Base-by-base conservation (phyloP, 768 basidiomycete species). In the Dioszegia hungarica region DNA sequence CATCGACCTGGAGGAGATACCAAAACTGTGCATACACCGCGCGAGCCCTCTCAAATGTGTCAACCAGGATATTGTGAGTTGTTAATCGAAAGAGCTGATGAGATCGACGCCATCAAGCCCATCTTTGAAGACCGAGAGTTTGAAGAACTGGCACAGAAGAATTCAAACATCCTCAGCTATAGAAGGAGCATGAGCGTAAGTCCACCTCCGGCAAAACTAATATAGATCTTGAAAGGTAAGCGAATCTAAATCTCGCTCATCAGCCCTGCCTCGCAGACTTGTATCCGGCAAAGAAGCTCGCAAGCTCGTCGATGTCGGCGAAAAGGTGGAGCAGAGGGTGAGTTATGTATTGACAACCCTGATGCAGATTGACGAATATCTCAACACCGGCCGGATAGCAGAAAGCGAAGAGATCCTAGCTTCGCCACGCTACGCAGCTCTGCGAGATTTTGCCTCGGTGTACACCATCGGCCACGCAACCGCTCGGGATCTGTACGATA, bases 21-120 rank as follows among this genome's bases (percentile, higher is more conserved):
- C 72, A 2, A 58, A 62, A 47, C 40, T 57, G 5, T 68, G 70
- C 45, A 59, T 72, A 1, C 48, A 61, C 33, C 51, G 74, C 11
- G 59, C 67, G 28, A 67, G 67, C 62, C 74, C 74, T 1, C 51
- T 75, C 15, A 49, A 62, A 2, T 74, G 74, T 53, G 51, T 69
- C n/a, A 75, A 75, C 54, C 72, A 75, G 40, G 73, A 75, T 62
- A 73, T 75, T 11, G 74, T 74, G 36, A 62, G 74, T 65, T 19
- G 3, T 15, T 29, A 37, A 14, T 33, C n/a, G n/a, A n/a, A n/a
- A n/a, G n/a, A n/a, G n/a, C n/a, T n/a, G n/a, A n/a, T n/a, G n/a
- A 75, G 74, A 68, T 75, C 43, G 60, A 72, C 52, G 74, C 74
- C 0, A 74, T 75, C 50, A 72, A 68, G 43, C 74, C 74, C 19